Base-by-base conservation (phyloP, 176 grass and related monocot genomes). In the Alloteropsis semialata region DNA sequence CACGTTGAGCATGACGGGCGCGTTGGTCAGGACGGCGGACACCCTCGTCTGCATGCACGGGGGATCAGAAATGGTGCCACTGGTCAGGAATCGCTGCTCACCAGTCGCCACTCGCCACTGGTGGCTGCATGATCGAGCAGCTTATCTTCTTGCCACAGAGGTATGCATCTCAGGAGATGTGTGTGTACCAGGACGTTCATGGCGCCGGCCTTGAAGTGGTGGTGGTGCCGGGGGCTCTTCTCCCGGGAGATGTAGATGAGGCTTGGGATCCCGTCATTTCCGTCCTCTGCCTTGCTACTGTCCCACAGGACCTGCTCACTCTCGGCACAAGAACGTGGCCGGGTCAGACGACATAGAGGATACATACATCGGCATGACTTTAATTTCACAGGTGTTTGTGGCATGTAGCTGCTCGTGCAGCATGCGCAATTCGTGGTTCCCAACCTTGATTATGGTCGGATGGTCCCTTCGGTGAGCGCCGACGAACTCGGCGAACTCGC, bases 181-280 rank as follows among this genome's bases (percentile, higher is more conserved):
- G 86, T 88, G 90, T 88, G 46, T 88, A 88, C 0, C 88, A 88
- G 42, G 92, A 88, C 58, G 90, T 90, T 69, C 72, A n/a, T n/a
- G n/a, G n/a, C n/a, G n/a, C n/a, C n/a, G n/a, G n/a, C n/a, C n/a
- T n/a, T n/a, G n/a, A n/a, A 90, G 34, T 90, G 76, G 69, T 94
- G 88, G 13, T 53, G 55, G 33, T 77, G 65, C 16, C 16, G 6
- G 45, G 82, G 79, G 24, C 69, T 81, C 48, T 88, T 93, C 32
- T 93, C 88, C 71, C 88, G 72, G 0, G 92, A 73, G 60, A 93
- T 27, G 81, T 93, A 93, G 18, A 93, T 37, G 3, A 93, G 69
- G 27, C 69, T 65, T 15, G 92, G 85, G 28, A 90, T 21, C 15
- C 46, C 82, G 49, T 67, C 75, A 25, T n/a, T n/a, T n/a, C 28